phyloP scores from a whole-genome alignment of 495 filamentous ascomycete species.

The Coniosporium apollinis region DNA sequence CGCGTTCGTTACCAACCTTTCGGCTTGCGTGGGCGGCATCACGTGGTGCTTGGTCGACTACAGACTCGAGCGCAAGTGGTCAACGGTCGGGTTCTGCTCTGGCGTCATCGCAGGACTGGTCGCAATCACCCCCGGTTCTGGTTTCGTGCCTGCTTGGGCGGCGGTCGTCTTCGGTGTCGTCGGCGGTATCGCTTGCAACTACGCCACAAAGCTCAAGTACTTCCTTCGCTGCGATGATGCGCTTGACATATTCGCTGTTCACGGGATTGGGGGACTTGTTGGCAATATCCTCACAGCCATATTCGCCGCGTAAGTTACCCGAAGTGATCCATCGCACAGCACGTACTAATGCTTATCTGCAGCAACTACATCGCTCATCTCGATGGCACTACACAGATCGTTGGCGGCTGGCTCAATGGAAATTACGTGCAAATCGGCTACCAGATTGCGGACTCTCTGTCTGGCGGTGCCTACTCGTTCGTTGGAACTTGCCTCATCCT shows the following conservation, averaged over 20 bases:
- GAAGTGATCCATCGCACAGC: neutral
- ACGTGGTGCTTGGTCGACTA: slow-evolving; percentile 96
- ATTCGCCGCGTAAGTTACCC: slow-evolving; percentile 60
- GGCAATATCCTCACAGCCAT: slow-evolving; percentile 82
- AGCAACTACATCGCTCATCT: slow-evolving; percentile 78
- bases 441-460: slow-evolving; percentile 74
- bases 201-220: slow-evolving; percentile 94
- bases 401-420: slow-evolving; percentile 82
- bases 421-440: slow-evolving; percentile 80
- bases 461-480: slow-evolving; percentile 78
- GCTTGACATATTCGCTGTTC: slow-evolving; percentile 87
- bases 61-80: slow-evolving; percentile 88
- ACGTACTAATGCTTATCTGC: neutral
- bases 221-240: slow-evolving; percentile 73
- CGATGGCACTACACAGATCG: slow-evolving; percentile 55
- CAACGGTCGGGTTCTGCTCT: slow-evolving; percentile 90
- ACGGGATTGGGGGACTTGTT: slow-evolving; percentile 72
- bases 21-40: slow-evolving; percentile 74
- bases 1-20: slow-evolving; percentile 52
- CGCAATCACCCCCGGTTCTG: slow-evolving; percentile 81
- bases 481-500: slow-evolving; percentile 71
- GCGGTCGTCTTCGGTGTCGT: slow-evolving; percentile 81
- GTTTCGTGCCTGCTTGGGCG: slow-evolving; percentile 82
- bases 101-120: slow-evolving; percentile 87
- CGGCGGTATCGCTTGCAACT: slow-evolving; percentile 76